phyloP scores from a whole-genome alignment of 345 rosid genomes.

The Trapa incisa region DNA sequence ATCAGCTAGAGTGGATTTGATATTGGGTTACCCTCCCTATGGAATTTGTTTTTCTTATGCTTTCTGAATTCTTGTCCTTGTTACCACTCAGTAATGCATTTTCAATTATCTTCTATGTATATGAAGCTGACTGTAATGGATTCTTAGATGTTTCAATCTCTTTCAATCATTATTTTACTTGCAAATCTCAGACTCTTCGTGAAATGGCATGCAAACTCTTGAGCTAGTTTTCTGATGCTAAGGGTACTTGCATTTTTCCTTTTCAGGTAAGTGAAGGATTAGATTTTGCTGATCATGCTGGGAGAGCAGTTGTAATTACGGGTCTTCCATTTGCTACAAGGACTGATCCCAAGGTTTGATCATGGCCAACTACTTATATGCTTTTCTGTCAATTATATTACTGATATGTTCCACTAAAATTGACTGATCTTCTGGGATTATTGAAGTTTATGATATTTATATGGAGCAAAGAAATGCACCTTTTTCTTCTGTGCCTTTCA shows the following conservation, averaged over 20 bases:
- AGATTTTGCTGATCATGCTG: conserved; percentile 95
- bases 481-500: not conserved
- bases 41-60: not conserved
- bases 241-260: conserved; percentile 12
- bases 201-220: not conserved
- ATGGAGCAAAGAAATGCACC: not conserved
- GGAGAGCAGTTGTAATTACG: conserved; percentile 86
- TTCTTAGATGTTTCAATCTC: not conserved
- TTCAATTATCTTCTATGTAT: not conserved
- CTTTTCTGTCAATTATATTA: not conserved
- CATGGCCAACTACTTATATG: conserved; percentile 1
- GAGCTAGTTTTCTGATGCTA: not conserved
- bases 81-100: not conserved
- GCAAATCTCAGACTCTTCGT: not conserved
- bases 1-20: not conserved
- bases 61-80: not conserved
- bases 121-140: not conserved
- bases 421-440: not conserved
- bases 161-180: not conserved
- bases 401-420: not conserved
- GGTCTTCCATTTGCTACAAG: conserved; percentile 83
- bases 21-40: not conserved
- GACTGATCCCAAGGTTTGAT: conserved; percentile 78
- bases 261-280: conserved; percentile 96
- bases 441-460: not conserved